Base-by-base conservation (phyloP, 805 yeast genomes). In the Myxozyma lipomycoides region DNA sequence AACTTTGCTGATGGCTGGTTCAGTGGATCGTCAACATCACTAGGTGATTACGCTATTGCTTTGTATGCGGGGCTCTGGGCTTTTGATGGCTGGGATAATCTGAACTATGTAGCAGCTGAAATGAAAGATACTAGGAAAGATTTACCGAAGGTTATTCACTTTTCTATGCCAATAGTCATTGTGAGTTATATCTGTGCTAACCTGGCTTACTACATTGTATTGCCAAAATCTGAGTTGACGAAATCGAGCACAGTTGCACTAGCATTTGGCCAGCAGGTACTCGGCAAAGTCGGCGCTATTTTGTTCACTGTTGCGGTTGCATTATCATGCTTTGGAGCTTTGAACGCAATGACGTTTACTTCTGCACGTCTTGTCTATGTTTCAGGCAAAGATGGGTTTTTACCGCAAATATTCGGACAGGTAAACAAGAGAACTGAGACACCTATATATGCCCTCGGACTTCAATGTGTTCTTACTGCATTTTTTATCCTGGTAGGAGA, bases 191-290 rank as follows among this genome's bases (percentile, higher is more conserved):
- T 69, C 19, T 48, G 64, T 18, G 69, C 71, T 15, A 72, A 71
- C 49, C 22, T 64, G 15, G 65, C 72, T 4, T 71, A 71, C 57
- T 71, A 81, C 64, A 89, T 88, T 3, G 91, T 87, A 43, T 86
- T 89, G 37, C 86, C 90, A 49, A 75, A 77, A 54, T 83, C 80
- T 4, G 81, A 74, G 39, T 55, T 71, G 10, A 60, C 62, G 21
- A 43, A 55, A 2, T 60, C 72, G 2, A 61, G 67, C 12, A 67
- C 73, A 1, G 71, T 71, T 2, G 71, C 72, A 3, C 50, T 71
- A 32, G 58, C 66, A 4, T 60, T 72, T 35, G 70, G 70, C 24
- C 46, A 58, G 2, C 52, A 55, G 28, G 60, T 68, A 2, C 46
- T 64, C 17, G 70, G 71, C 4, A 26, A 52, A 2, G 40, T 51